These are phyloP conservation scores for Pisolithus microcarpus DNA, from an alignment of 768 basidiomycete species.

Conservation along the genomic window DNA sequence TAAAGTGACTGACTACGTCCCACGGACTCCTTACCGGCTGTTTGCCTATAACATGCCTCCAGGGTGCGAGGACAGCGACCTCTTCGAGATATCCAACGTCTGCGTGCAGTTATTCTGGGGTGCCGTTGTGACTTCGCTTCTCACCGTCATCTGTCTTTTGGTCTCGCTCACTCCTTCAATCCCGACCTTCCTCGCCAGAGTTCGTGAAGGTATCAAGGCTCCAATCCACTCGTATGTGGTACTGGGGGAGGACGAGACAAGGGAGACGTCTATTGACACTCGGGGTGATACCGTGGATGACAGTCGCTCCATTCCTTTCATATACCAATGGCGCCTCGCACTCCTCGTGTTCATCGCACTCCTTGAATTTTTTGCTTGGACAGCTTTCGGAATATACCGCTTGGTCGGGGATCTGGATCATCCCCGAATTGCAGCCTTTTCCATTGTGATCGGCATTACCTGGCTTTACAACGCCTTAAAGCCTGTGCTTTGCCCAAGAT, in stretches of 20 bases:
- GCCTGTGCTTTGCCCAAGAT: constrained; percentile 8
- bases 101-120: constrained; percentile 46
- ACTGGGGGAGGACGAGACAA: constrained; percentile 2
- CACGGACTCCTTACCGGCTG: no score
- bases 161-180: background rate
- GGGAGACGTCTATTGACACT: background rate
- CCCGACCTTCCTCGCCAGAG: background rate
- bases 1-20: no score
- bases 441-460: constrained; percentile 13
- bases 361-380: constrained; percentile 13
- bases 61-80: background rate
- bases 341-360: constrained; percentile 11
- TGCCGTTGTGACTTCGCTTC: background rate
- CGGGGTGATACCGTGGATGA: background rate
- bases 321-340: constrained; percentile 7
- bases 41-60: no score
- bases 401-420: background rate
- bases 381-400: constrained; percentile 8
- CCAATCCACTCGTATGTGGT: background rate
- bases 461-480: constrained; percentile 16
- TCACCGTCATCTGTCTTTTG: background rate
- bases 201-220: background rate
- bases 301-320: background rate
- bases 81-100: constrained; percentile 30
- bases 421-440: constrained; percentile 1